Conservation (phyloP, 2,329 filamentous ascomycete genomes). For the Xylariaceae sp. region DNA sequence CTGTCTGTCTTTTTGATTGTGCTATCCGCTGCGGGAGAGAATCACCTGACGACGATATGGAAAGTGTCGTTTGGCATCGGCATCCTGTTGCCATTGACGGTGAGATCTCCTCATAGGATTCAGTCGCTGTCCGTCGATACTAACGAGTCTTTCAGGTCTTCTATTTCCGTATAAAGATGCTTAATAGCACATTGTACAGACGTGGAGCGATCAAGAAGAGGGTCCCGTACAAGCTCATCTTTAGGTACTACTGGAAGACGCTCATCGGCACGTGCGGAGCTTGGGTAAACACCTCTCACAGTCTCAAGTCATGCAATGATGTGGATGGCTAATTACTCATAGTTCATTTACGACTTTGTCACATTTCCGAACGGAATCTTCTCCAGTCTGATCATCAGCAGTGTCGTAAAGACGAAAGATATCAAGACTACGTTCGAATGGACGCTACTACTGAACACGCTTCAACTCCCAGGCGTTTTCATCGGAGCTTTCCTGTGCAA, state of each 20-base stretch:
- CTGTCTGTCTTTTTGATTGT: conserved; percentile 8
- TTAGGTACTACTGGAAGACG: conserved; percentile 10
- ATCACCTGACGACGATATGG: conserved; percentile 11
- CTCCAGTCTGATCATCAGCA: conserved; percentile 10
- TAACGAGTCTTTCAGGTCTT: conserved; percentile 4
- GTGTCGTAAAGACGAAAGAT: conserved; percentile 8
- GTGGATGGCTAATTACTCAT: too few relatives aligned
- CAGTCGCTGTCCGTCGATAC: neutral
- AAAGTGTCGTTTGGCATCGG: conserved; percentile 9
- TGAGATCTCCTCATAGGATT: neutral
- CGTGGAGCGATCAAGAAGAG: conserved; percentile 8
- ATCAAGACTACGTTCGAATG: conserved; percentile 9
- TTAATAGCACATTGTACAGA: conserved; percentile 11
- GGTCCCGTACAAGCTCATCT: conserved; percentile 9
- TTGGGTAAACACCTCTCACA: neutral
- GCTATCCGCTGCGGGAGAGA: conserved; percentile 1
- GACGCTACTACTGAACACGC: conserved; percentile 7
- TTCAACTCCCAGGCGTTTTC: conserved; percentile 7
- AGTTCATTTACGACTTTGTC: conserved; percentile 13
- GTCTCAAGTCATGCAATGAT: too few relatives aligned
- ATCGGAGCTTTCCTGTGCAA: conserved; percentile 12
- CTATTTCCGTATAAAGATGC: conserved; percentile 13
- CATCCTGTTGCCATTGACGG: conserved; percentile 10
- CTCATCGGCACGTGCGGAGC: conserved; percentile 11
- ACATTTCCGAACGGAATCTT: conserved; percentile 11